Conservation (phyloP, 169 alveolate genomes). For the Toxoplasma gondii region DNA sequence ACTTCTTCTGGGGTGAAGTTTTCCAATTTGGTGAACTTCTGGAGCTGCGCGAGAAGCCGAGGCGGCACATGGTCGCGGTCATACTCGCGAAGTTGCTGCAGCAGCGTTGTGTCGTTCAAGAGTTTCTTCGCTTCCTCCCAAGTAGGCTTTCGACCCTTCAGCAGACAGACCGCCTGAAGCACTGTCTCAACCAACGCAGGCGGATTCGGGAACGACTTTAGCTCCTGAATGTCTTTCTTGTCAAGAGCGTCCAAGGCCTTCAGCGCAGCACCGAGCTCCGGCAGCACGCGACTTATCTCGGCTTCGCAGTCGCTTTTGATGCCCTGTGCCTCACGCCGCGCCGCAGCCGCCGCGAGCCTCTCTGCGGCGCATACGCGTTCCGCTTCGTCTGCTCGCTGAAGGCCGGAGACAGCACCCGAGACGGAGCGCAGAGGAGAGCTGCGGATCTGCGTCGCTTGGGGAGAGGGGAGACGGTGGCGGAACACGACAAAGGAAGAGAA, state of each 20-base stretch:
- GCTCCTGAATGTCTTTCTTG: slow-evolving; percentile 88
- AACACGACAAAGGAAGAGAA: too few relatives aligned
- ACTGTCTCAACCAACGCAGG: slow-evolving; percentile 87
- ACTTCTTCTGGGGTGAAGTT: slow-evolving; percentile 80
- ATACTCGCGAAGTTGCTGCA: slow-evolving; percentile 79
- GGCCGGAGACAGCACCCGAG: slow-evolving; percentile 1
- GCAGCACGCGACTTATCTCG: slow-evolving; percentile 89
- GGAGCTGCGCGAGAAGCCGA: slow-evolving; percentile 80
- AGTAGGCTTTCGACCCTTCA: slow-evolving; percentile 86
- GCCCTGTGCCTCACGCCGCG: slow-evolving; percentile 48
- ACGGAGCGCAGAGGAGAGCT: not conserved
- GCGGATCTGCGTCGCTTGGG: too few relatives aligned
- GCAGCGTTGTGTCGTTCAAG: slow-evolving; percentile 85
- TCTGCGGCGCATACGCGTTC: slow-evolving; percentile 69
- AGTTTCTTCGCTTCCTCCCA: slow-evolving; percentile 92
- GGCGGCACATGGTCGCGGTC: slow-evolving; percentile 83
- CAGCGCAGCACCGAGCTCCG: slow-evolving; percentile 88
- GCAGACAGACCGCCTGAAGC: slow-evolving; percentile 87
- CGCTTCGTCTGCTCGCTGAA: slow-evolving; percentile 63
- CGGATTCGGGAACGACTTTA: slow-evolving; percentile 90
- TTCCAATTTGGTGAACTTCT: slow-evolving; percentile 82
- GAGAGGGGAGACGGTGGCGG: too few relatives aligned
- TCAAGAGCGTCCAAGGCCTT: slow-evolving; percentile 90
- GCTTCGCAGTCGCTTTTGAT: slow-evolving; percentile 73
- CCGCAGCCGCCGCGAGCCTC: slow-evolving; percentile 37